phyloP scores from a whole-genome alignment of 768 basidiomycete genomes.

The Termitomyces eurrhizus region DNA sequence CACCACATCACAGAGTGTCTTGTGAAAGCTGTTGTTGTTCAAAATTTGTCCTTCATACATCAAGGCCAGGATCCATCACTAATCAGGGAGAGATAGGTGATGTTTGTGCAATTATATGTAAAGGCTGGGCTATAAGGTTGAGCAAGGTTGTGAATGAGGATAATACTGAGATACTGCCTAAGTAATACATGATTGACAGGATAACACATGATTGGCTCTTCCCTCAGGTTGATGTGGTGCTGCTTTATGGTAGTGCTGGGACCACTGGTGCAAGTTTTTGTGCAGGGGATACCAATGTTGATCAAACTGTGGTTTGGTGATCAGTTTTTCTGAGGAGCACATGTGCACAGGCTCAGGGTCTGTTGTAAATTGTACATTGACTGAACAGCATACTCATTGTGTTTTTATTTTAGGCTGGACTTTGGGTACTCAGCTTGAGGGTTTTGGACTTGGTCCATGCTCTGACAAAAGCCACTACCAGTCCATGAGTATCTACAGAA shows the following conservation, averaged over 20 bases:
- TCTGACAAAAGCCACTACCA: slow-evolving; percentile 50
- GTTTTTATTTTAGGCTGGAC: slow-evolving; percentile 35
- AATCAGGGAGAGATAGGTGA: slow-evolving; percentile 33
- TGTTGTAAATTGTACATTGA: slow-evolving; percentile 16
- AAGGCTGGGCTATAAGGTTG: slow-evolving; percentile 65
- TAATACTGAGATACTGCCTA: slow-evolving; percentile 43
- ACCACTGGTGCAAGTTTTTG: slow-evolving; percentile 66
- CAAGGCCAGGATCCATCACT: background rate
- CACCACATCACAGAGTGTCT: slow-evolving; percentile 50
- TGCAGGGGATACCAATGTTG: slow-evolving; percentile 58
- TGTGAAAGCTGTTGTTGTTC: slow-evolving; percentile 50
- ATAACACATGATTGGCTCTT: slow-evolving; percentile 69
- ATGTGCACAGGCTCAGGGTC: slow-evolving; percentile 61
- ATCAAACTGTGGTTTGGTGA: slow-evolving; percentile 74
- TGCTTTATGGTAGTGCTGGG: slow-evolving; percentile 71
- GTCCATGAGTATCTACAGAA: slow-evolving; percentile 33
- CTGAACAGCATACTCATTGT: background rate
- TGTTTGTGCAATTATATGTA: slow-evolving; percentile 64
- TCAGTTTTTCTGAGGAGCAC: slow-evolving; percentile 61
- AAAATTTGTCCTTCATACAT: slow-evolving; percentile 34
- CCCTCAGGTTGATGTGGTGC: slow-evolving; percentile 53
- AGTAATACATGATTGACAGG: slow-evolving; percentile 56
- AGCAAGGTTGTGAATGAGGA: slow-evolving; percentile 28
- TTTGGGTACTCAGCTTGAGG: slow-evolving; percentile 44
- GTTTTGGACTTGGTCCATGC: slow-evolving; percentile 49